A percentile compares a stretch with the other conserved stretches of the same genome.
Evolutionary conservation across 768 basidiomycete genomes (phyloP).

Genomic region (Boletus rubroflammeus): DNA sequence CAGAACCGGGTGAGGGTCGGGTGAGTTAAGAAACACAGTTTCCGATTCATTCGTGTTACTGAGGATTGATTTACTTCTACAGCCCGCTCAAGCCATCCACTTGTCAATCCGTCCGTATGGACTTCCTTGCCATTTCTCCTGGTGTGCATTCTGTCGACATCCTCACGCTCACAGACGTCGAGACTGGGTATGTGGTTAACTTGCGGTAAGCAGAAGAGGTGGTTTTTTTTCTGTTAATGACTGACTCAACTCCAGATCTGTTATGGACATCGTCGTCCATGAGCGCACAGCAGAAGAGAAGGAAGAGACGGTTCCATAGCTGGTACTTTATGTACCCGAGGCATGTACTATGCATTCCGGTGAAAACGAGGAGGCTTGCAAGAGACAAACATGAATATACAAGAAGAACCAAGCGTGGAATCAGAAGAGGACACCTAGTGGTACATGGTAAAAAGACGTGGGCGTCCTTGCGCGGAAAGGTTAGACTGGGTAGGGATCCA

Average conservation of each 20-base stretch:
- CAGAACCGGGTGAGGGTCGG: constrained; percentile 79
- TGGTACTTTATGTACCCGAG: constrained; percentile 11
- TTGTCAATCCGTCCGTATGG: constrained; percentile 84
- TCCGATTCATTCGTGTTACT: not conserved
- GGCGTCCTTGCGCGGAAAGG: constrained; percentile 7
- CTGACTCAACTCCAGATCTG: constrained; percentile 46
- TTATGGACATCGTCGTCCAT: constrained; percentile 73
- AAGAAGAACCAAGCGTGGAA: constrained; percentile 16
- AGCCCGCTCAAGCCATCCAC: constrained; percentile 79
- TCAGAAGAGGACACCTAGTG: constrained; percentile 14
- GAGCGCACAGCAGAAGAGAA: constrained; percentile 33
- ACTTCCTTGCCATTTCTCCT: constrained; percentile 74
- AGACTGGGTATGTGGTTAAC: constrained; percentile 68
- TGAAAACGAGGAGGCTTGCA: constrained; percentile 6
- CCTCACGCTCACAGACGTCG: constrained; percentile 70
- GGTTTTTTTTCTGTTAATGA: not conserved
- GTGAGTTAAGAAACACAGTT: constrained; percentile 40
- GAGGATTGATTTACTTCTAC: constrained; percentile 1
- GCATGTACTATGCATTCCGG: constrained; percentile 5
- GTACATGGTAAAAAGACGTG: constrained; percentile 17
- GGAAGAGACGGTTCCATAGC: constrained; percentile 8
- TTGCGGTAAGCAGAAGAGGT: constrained; percentile 48
- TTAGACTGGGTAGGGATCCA: not conserved
- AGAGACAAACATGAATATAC: constrained; percentile 20
- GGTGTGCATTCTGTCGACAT: constrained; percentile 76